Conservation (phyloP, 2,329 filamentous ascomycete genomes). For the Diaporthe citri region DNA sequence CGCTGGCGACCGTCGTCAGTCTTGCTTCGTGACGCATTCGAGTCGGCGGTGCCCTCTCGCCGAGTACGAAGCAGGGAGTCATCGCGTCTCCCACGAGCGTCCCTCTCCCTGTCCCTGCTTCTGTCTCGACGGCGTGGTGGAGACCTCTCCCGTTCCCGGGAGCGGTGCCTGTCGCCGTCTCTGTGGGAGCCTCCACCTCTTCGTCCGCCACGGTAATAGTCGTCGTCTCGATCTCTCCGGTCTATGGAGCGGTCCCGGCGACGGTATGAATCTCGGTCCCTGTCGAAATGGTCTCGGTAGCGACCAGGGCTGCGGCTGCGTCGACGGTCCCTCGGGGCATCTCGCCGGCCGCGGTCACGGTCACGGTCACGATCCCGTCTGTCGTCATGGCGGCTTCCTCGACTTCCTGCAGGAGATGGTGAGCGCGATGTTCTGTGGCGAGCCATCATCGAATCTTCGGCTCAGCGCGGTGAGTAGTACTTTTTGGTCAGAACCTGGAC, state of each 20-base stretch:
- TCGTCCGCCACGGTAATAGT: slow-evolving; percentile 70
- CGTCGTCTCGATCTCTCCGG: slow-evolving; percentile 66
- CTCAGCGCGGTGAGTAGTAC: slow-evolving; percentile 51
- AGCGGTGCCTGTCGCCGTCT: slow-evolving; percentile 78
- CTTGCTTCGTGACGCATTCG: slow-evolving; percentile 71
- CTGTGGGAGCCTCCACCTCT: slow-evolving; percentile 64
- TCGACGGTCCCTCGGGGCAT: slow-evolving; percentile 65
- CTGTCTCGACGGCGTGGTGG: slow-evolving; percentile 68
- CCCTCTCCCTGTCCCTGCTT: slow-evolving; percentile 76
- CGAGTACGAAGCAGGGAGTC: slow-evolving; percentile 74
- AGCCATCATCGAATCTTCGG: slow-evolving; percentile 62
- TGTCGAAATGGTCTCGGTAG: slow-evolving; percentile 66
- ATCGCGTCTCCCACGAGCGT: slow-evolving; percentile 78
- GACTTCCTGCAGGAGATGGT: slow-evolving; percentile 94
- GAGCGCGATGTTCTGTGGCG: slow-evolving; percentile 80
- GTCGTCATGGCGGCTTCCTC: slow-evolving; percentile 57
- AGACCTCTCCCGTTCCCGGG: slow-evolving; percentile 72
- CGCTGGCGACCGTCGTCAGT: slow-evolving; percentile 72
- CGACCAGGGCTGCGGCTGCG: slow-evolving; percentile 71
- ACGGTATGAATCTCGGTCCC: slow-evolving; percentile 67
- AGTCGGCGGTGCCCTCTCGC: slow-evolving; percentile 79
- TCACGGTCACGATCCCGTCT: slow-evolving; percentile 67
- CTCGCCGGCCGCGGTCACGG: slow-evolving; percentile 61
- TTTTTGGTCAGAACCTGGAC: slow-evolving; percentile 43
- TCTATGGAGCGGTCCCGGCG: slow-evolving; percentile 79